Base-by-base conservation (phyloP, 164 flowering plant genomes). In the Aristolochia fimbriata region DNA sequence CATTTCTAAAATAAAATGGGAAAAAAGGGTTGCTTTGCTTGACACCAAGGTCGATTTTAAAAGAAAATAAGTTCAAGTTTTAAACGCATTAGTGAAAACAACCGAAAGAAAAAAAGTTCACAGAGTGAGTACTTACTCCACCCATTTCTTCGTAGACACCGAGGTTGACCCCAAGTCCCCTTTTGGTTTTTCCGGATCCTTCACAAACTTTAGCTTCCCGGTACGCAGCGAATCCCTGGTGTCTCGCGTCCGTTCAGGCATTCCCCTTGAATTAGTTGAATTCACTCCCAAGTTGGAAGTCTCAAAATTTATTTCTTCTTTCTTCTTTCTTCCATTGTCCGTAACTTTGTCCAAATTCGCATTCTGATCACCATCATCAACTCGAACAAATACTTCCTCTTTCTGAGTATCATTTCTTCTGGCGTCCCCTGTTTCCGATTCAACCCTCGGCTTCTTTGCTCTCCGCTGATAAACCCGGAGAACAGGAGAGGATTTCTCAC, bases 61-160 rank as follows among this genome's bases (percentile, higher is more conserved):
- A 3, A 37, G 43, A 27, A 27, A 27, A 27, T 2, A 27, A 27
- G 30, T 27, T 10, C 12, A 37, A 37, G 43, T 37, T 37, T 37
- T 37, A 37, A 37, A 37, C 43, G 12, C 43, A 37, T 37, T 37
- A 37, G 9, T 37, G 10, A 3, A 10, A 37, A 37, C 43, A 37
- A 27, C 2, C 30, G 30, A 27, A 27, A 27, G 11, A 37, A 7
- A 37, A 37, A 7, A 37, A 37, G 43, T 37, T 6, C 9, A 37
- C 7, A 37, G 43, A 3, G 12, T 37, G 43, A 52, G 58, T 31
- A 61, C 85, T 52, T 68, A 91, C 98, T 83, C 74, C 25, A 79
- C 71, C 98, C 98, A 91, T 81, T 66, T 80, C 76, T 80, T 85
- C 4, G 50, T 27, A 8, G 62, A 25, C 54, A 58, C 25, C n/a